phyloP scores from a whole-genome alignment of 371 early-diverging fungal species.

The Circinella minor region DNA sequence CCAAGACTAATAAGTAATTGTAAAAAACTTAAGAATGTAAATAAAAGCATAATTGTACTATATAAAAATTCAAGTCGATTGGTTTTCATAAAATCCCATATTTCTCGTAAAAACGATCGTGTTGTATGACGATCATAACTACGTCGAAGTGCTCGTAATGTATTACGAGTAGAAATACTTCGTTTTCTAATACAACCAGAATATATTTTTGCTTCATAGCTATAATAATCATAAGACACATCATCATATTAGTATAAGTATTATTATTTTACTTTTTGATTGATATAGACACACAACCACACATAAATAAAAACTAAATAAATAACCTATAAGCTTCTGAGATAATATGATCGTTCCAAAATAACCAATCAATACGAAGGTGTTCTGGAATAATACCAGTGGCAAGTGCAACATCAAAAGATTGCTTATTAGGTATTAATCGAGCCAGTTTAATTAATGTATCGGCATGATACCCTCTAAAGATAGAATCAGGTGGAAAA shows the following conservation, averaged over 20 bases:
- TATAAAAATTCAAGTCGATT: constrained; percentile 4
- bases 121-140: constrained; percentile 6
- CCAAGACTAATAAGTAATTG: neutral
- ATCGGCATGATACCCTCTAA: constrained; percentile 7
- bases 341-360: constrained; percentile 8
- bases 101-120: neutral
- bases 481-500: neutral
- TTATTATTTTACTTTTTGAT: too few relatives aligned
- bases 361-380: neutral
- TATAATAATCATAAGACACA: too few relatives aligned
- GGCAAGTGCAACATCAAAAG: neutral
- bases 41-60: constrained; percentile 5
- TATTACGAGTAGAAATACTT: neutral
- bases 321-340: neutral
- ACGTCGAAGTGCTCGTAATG: neutral
- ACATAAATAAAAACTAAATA: too few relatives aligned
- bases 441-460: neutral
- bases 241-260: too few relatives aligned
- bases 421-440: constrained; percentile 3
- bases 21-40: neutral
- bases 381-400: constrained; percentile 7
- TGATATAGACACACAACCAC: too few relatives aligned
- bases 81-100: constrained; percentile 6
- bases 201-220: neutral
- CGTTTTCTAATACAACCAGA: neutral